Percentiles rank a stretch among this genome's conserved stretches.
Conservation (phyloP, 2,329 filamentous ascomycete species). For the Fusarium sororula region DNA sequence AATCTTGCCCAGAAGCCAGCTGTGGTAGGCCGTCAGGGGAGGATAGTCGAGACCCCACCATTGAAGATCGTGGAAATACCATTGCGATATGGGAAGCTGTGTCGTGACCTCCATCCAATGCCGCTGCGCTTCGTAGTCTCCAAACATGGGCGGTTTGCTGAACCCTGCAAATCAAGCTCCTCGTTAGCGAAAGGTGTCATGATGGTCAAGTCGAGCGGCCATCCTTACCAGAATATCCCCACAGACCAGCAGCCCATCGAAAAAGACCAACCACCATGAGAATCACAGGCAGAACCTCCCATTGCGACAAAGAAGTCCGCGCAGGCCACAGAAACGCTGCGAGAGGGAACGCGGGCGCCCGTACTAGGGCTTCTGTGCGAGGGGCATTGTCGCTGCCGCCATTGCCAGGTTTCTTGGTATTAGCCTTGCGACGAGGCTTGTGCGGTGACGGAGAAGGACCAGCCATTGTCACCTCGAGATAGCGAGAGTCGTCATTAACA, state of each 20-base stretch:
- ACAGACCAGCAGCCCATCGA: slow-evolving; percentile 89
- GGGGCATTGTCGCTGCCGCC: slow-evolving; percentile 46
- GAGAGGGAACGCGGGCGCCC: slow-evolving; percentile 82
- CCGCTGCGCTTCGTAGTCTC: slow-evolving; percentile 96
- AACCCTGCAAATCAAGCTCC: slow-evolving; percentile 63
- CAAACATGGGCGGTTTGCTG: slow-evolving; percentile 86
- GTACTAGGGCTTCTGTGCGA: slow-evolving; percentile 56
- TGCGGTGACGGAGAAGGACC: slow-evolving; percentile 64
- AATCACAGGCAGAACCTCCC: slow-evolving; percentile 87
- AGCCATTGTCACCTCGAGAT: slow-evolving; percentile 55
- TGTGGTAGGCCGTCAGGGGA: slow-evolving; percentile 96
- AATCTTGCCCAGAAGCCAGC: slow-evolving; percentile 91
- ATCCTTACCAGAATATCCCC: slow-evolving; percentile 87
- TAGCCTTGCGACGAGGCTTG: slow-evolving; percentile 65
- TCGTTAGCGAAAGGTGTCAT: slow-evolving; percentile 26
- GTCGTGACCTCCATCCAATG: slow-evolving; percentile 99
- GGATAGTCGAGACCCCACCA: slow-evolving; percentile 99
- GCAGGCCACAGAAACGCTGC: slow-evolving; percentile 96
- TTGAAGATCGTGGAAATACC: slow-evolving; percentile 96
- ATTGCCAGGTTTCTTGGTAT: slow-evolving; percentile 57
- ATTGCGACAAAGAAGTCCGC: slow-evolving; percentile 84
- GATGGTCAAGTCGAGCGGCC: not conserved
- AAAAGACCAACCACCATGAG: slow-evolving; percentile 93
- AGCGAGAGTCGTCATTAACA: slow-evolving; percentile 33
- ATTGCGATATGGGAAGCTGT: slow-evolving; percentile 87